phyloP scores from a whole-genome alignment of 805 yeast genomes.

The Suhomyces pyralidae region DNA sequence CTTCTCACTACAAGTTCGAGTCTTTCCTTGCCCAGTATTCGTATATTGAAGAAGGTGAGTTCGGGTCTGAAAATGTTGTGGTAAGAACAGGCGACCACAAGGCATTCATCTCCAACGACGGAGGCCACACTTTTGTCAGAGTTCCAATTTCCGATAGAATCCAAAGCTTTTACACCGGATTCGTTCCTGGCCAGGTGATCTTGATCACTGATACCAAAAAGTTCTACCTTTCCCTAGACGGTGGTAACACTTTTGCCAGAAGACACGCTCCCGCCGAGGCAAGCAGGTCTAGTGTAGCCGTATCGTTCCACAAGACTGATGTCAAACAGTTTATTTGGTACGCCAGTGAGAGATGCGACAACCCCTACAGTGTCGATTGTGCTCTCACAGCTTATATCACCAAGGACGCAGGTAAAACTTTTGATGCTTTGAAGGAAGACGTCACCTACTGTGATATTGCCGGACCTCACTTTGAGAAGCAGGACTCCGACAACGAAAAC shows the following conservation, averaged over 20 bases:
- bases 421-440: constrained; percentile 50
- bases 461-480: constrained; percentile 47
- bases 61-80: constrained; percentile 46
- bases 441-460: constrained; percentile 66
- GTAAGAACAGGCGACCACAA: constrained; percentile 51
- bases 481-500: constrained; percentile 29
- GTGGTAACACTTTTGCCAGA: constrained; percentile 57
- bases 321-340: constrained; percentile 63
- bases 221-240: constrained; percentile 61
- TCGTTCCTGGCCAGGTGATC: constrained; percentile 53
- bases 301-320: constrained; percentile 62
- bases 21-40: constrained; percentile 55
- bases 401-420: constrained; percentile 62
- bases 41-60: constrained; percentile 54
- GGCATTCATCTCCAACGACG: constrained; percentile 67
- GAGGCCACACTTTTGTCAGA: constrained; percentile 51
- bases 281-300: constrained; percentile 31
- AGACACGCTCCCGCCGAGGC: constrained; percentile 52
- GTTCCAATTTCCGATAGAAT: constrained; percentile 43
- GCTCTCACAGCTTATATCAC: constrained; percentile 59
- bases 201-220: constrained; percentile 47
- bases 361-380: constrained; percentile 47
- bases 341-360: constrained; percentile 59
- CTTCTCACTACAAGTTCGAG: constrained; percentile 43
- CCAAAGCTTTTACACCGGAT: constrained; percentile 58